Evolutionary conservation across 2,329 filamentous ascomycete genomes (phyloP).

Genomic region (Aquanectria penicillioides): DNA sequence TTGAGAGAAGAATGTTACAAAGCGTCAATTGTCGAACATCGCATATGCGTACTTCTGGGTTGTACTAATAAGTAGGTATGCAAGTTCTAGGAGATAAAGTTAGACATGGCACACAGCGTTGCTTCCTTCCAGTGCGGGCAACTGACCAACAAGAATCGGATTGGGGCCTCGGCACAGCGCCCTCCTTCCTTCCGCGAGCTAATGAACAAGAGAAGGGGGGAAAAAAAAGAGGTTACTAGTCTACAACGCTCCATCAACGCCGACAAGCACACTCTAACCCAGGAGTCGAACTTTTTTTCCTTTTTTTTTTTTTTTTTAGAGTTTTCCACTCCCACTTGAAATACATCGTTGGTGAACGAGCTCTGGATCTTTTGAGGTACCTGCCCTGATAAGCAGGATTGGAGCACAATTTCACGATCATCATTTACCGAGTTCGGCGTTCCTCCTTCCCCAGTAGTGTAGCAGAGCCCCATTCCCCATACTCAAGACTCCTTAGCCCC

Average conservation of each 20-base stretch:
- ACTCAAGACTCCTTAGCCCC: conserved; percentile 23
- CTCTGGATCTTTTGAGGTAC: too few relatives aligned
- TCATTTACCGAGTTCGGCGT: conserved; percentile 28
- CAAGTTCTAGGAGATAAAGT: neutral
- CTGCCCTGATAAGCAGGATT: too few relatives aligned
- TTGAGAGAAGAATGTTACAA: too few relatives aligned
- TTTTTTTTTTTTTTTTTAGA: too few relatives aligned
- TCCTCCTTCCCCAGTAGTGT: conserved; percentile 29
- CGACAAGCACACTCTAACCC: too few relatives aligned
- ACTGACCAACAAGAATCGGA: neutral
- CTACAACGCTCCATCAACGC: neutral
- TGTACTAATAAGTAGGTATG: neutral
- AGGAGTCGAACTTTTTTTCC: too few relatives aligned
- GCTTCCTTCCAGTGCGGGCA: neutral
- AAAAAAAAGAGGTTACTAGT: neutral
- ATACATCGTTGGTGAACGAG: too few relatives aligned
- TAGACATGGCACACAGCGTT: neutral
- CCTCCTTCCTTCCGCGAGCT: neutral
- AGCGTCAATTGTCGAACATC: too few relatives aligned
- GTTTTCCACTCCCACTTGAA: too few relatives aligned
- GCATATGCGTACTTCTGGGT: too few relatives aligned
- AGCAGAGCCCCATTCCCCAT: conserved; percentile 41
- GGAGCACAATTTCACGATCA: neutral
- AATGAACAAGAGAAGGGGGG: neutral
- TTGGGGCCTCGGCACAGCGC: too few relatives aligned